phyloP scores from a whole-genome alignment of 2,329 filamentous ascomycete species.

The Tolypocladium ovalisporum region DNA sequence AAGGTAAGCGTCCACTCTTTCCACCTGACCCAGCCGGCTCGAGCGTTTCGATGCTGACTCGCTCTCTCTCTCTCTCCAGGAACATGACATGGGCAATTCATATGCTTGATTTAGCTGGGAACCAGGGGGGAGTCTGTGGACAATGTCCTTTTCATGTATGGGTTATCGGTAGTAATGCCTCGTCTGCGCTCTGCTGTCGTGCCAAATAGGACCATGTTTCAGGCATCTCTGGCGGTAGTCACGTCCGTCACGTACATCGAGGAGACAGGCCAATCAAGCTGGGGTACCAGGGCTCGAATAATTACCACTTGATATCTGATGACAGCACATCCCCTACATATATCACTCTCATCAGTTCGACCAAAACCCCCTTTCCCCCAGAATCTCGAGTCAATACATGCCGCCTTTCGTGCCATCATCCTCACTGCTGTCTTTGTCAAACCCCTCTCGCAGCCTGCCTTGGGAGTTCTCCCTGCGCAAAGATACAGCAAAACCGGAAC shows the following conservation, averaged over 20 bases:
- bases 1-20: slow-evolving; percentile 50
- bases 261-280: not conserved
- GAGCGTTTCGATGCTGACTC: not conserved
- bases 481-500: not conserved
- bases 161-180: not conserved
- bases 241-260: not conserved
- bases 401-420: not conserved
- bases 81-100: slow-evolving; percentile 57
- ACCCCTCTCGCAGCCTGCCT: not conserved
- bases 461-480: not conserved
- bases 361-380: not conserved
- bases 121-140: not conserved
- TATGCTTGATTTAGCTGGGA: slow-evolving; percentile 26
- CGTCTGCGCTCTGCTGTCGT: not conserved
- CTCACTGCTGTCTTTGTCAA: not conserved
- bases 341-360: not conserved
- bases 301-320: not conserved
- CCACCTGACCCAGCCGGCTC: not conserved
- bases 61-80: slow-evolving; percentile 33
- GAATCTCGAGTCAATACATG: not conserved
- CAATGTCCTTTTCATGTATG: not conserved
- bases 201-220: not conserved
- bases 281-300: not conserved
- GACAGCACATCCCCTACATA: not conserved
- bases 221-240: not conserved